Percentiles rank a stretch among this genome's conserved stretches.
phyloP scores from a whole-genome alignment of 75 land plant species.

The Pinus taeda region DNA sequence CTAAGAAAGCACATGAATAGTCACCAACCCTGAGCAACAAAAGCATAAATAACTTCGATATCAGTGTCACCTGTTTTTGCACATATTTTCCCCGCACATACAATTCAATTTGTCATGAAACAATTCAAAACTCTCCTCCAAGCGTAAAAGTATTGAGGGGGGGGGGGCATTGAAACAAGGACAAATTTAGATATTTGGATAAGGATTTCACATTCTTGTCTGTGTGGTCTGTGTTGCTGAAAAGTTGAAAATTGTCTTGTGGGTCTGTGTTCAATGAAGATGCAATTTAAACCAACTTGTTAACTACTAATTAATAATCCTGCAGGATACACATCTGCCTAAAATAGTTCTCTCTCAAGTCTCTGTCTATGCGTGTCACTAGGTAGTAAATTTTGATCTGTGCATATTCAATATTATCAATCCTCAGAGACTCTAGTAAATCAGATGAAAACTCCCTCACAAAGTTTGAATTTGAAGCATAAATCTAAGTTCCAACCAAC shows the following conservation, averaged over 20 bases:
- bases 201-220: neutral
- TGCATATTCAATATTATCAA: neutral
- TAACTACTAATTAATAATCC: neutral
- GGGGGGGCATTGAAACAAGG: neutral
- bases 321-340: neutral
- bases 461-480: neutral
- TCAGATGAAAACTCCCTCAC: neutral
- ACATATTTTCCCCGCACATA: slow-evolving; percentile 9
- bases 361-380: neutral
- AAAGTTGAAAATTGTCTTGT: neutral
- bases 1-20: slow-evolving; percentile 49
- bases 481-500: neutral
- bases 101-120: neutral
- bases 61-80: slow-evolving; percentile 33
- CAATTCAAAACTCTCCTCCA: neutral
- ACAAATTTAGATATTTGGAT: neutral
- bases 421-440: neutral
- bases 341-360: neutral
- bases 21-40: slow-evolving; percentile 36
- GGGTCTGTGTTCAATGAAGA: neutral
- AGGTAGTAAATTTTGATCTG: too few relatives aligned
- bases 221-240: neutral
- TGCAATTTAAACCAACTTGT: neutral
- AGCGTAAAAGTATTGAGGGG: neutral
- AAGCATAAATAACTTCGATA: slow-evolving; percentile 30